A percentile compares a stretch with the other conserved stretches of the same genome.
Evolutionary conservation across 305 asterid genomes (phyloP).

Genomic region (Fraxinus platypoda): DNA sequence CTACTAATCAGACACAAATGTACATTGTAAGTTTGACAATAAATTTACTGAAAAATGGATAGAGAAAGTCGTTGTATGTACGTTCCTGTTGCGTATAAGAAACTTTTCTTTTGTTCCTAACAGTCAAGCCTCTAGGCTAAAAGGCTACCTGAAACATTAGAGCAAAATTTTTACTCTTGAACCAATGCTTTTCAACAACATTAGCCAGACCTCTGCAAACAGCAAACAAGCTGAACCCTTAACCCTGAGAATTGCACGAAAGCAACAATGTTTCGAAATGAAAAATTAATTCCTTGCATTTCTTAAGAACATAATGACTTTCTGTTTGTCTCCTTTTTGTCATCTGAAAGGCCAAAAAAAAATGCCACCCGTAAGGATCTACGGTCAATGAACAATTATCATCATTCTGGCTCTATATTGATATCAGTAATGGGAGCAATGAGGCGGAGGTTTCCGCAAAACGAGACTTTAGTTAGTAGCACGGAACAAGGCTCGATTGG

Average conservation of each 20-base stretch:
- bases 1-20: not conserved
- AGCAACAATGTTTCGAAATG: not conserved
- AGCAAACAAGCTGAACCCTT: not conserved
- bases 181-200: not conserved
- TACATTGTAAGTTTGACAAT: not conserved
- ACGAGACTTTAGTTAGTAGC: not conserved
- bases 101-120: not conserved
- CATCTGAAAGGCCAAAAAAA: not conserved
- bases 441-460: not conserved
- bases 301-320: not conserved
- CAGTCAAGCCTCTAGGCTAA: not conserved
- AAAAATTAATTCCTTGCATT: not conserved
- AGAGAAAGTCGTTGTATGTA: not conserved
- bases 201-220: not conserved
- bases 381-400: not conserved
- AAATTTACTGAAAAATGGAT: not conserved
- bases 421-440: not conserved
- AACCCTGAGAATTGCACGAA: not conserved
- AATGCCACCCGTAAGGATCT: not conserved
- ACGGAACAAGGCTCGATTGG: not conserved
- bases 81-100: not conserved
- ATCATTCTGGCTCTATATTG: not conserved
- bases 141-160: not conserved
- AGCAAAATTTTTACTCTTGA: not conserved
- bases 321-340: not conserved